Conservation (phyloP, 768 basidiomycete species). For the Leccinum boreale region DNA sequence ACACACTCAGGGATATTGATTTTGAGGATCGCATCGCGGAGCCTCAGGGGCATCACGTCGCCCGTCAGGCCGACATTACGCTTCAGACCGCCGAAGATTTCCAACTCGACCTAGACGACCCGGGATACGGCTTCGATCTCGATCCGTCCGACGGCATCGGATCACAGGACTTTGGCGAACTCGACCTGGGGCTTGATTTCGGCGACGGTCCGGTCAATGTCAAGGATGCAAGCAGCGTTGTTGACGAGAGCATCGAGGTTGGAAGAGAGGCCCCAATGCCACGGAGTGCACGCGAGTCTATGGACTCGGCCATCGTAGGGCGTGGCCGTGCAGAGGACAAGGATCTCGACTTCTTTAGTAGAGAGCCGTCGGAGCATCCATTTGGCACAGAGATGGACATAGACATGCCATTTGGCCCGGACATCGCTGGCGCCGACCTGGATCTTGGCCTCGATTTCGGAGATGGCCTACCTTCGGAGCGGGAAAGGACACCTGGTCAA, state of each 20-base stretch:
- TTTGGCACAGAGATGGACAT: slow-evolving; percentile 54
- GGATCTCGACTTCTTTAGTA: slow-evolving; percentile 64
- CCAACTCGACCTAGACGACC: slow-evolving; percentile 57
- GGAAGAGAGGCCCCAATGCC: slow-evolving; percentile 66
- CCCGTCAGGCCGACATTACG: slow-evolving; percentile 84
- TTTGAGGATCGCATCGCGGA: slow-evolving; percentile 64
- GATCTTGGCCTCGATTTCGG: slow-evolving; percentile 74
- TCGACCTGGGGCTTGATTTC: slow-evolving; percentile 77
- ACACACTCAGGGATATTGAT: slow-evolving; percentile 64
- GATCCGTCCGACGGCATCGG: slow-evolving; percentile 81
- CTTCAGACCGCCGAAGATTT: slow-evolving; percentile 76
- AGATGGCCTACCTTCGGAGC: slow-evolving; percentile 45
- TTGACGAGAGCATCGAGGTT: slow-evolving; percentile 60
- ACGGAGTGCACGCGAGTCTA: slow-evolving; percentile 47
- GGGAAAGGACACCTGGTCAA: slow-evolving; percentile 55
- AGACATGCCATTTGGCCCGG: slow-evolving; percentile 49
- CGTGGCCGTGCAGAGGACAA: slow-evolving; percentile 41
- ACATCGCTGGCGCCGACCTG: slow-evolving; percentile 52
- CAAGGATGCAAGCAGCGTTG: slow-evolving; percentile 47
- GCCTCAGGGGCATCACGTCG: slow-evolving; percentile 75
- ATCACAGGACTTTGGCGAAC: slow-evolving; percentile 71
- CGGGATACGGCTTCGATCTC: slow-evolving; percentile 68
- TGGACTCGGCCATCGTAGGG: slow-evolving; percentile 61
- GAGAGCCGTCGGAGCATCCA: slow-evolving; percentile 63
- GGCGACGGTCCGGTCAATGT: slow-evolving; percentile 51